A percentile compares a stretch with the other conserved stretches of the same genome.
These are phyloP conservation scores for Rhododendron ferrugineum DNA, from an alignment of 148 eudicot species.

Conservation along the genomic window DNA sequence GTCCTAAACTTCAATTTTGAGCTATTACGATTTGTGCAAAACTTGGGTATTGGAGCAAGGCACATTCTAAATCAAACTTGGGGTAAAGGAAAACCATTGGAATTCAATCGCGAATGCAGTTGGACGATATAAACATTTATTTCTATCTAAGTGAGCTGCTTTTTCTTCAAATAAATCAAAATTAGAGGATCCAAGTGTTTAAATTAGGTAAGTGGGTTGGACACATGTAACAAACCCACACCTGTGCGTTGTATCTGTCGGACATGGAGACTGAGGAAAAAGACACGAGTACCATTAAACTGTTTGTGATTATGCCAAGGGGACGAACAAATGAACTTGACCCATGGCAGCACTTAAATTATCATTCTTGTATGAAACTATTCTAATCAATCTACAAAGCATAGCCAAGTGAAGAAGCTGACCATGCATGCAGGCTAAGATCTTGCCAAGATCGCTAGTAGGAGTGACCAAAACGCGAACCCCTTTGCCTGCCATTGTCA, in stretches of 20 bases:
- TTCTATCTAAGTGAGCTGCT: not conserved
- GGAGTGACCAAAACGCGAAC: conserved; percentile 98
- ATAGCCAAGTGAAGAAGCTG: conserved; percentile 22
- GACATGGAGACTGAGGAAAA: not conserved
- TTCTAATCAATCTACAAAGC: not conserved
- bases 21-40: not conserved
- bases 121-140: not conserved
- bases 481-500: conserved; percentile 98
- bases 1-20: not conserved
- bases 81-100: not conserved
- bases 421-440: conserved; percentile 97
- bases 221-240: not conserved
- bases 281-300: not conserved
- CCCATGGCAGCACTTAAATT: not conserved
- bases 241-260: not conserved
- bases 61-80: not conserved
- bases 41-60: not conserved
- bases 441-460: conserved; percentile 93
- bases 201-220: not conserved
- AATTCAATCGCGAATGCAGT: not conserved
- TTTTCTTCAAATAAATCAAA: not conserved
- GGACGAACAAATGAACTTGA: not conserved
- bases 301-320: not conserved
- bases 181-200: not conserved
- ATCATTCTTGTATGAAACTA: not conserved